A percentile compares a stretch with the other conserved stretches of the same genome.
These are phyloP conservation scores for Zygnema cylindricum DNA, from an alignment of 139 green algal genomes.

Conservation along the genomic window DNA sequence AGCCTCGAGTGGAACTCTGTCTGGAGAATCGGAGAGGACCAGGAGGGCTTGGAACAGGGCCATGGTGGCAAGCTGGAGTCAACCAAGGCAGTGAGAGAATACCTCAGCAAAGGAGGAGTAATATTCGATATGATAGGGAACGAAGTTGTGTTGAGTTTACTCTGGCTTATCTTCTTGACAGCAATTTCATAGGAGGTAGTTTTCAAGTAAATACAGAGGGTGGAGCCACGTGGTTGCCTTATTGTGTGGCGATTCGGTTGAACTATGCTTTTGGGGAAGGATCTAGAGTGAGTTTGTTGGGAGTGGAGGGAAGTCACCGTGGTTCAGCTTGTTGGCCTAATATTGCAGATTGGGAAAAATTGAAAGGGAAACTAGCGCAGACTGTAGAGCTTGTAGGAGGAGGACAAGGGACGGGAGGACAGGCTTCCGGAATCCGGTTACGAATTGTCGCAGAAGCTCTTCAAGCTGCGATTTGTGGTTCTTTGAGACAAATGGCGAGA, in stretches of 20 bases:
- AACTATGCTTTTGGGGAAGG: constrained; percentile 12
- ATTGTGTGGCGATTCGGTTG: constrained; percentile 22
- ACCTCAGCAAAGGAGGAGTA: background rate
- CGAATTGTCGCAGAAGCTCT: constrained; percentile 2
- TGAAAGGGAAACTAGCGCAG: constrained; percentile 16
- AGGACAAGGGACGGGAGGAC: background rate
- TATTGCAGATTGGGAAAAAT: constrained; percentile 31
- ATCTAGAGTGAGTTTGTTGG: constrained; percentile 23
- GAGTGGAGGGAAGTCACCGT: constrained; percentile 36
- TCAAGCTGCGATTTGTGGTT: background rate
- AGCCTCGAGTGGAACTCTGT: constrained; percentile 18
- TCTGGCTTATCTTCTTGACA: constrained; percentile 20
- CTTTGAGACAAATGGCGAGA: background rate
- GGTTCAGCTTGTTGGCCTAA: constrained; percentile 19
- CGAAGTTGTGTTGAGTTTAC: constrained; percentile 12
- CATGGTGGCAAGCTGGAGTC: background rate
- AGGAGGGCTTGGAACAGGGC: background rate
- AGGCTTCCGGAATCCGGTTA: background rate
- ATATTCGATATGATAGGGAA: constrained; percentile 23
- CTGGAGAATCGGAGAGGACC: constrained; percentile 17
- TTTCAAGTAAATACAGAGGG: background rate
- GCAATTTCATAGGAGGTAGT: background rate
- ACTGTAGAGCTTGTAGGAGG: constrained; percentile 21
- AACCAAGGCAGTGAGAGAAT: background rate
- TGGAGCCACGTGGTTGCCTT: constrained; percentile 35